phyloP scores from a whole-genome alignment of 2,329 filamentous ascomycete genomes.

The Alternaria hordeiaustralica region DNA sequence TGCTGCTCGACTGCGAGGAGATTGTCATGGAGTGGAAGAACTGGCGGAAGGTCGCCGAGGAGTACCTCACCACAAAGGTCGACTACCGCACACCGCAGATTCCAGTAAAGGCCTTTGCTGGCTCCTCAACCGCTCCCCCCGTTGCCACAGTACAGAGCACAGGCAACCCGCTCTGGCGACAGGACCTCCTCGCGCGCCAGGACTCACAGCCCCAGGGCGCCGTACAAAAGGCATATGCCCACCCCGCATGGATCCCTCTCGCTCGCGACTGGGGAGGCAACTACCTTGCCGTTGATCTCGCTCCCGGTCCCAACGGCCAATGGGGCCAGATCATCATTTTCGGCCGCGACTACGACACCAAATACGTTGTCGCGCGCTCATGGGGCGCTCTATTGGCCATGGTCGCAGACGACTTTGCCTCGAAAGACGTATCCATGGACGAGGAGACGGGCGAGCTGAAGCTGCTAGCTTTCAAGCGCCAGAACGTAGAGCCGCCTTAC shows the following conservation, averaged over 20 bases:
- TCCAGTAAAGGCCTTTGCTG: conserved; percentile 75
- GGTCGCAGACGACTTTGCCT: conserved; percentile 90
- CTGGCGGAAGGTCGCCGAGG: conserved; percentile 91
- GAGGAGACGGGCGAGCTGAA: conserved; percentile 93
- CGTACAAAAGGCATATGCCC: conserved; percentile 90
- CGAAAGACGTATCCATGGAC: conserved; percentile 89
- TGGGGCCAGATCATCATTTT: conserved; percentile 98
- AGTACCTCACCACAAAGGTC: conserved; percentile 72
- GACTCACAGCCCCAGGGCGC: conserved; percentile 85
- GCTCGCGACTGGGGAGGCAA: conserved; percentile 99
- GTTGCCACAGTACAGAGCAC: conserved; percentile 57
- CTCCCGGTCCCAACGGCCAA: conserved; percentile 84
- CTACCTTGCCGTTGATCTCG: conserved; percentile 91
- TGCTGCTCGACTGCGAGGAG: conserved; percentile 97
- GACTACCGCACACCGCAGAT: conserved; percentile 65
- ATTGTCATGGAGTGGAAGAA: conserved; percentile 98
- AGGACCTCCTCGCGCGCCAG: conserved; percentile 83
- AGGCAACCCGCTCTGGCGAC: conserved; percentile 75
- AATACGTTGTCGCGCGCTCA: conserved; percentile 92
- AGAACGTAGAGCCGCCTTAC: conserved; percentile 89
- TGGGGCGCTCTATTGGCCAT: conserved; percentile 88
- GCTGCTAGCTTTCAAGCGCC: conserved; percentile 79
- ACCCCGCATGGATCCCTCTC: conserved; percentile 93
- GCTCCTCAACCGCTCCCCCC: conserved; percentile 73
- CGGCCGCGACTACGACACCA: conserved; percentile 97